Conservation (phyloP, 2,329 filamentous ascomycete species). For the Microcyclosporella mali region DNA sequence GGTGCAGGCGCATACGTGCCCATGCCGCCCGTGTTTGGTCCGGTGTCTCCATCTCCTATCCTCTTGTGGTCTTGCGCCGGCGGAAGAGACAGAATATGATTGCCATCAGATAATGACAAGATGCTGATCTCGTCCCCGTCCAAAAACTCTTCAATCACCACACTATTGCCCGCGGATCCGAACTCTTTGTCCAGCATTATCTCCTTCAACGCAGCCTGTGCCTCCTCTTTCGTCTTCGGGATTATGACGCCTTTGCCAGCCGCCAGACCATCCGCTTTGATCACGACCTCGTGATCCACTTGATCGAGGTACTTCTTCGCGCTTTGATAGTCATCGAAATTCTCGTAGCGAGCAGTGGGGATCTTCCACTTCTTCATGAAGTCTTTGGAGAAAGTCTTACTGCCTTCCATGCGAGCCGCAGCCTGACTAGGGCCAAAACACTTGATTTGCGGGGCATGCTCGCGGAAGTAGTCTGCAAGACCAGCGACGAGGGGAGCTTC, state of each 20-base stretch:
- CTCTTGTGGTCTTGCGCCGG: constrained; percentile 96
- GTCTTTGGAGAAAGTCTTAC: constrained; percentile 95
- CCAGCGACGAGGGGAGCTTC: constrained; percentile 92
- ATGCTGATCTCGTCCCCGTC: constrained; percentile 89
- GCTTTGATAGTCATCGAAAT: constrained; percentile 52
- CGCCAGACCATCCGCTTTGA: constrained; percentile 88
- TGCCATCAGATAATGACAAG: constrained; percentile 84
- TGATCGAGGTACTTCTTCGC: constrained; percentile 61
- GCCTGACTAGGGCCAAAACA: constrained; percentile 81
- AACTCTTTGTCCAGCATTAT: constrained; percentile 91
- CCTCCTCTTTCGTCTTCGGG: constrained; percentile 73
- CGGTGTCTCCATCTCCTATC: constrained; percentile 81
- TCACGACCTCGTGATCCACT: constrained; percentile 69
- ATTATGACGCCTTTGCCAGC: constrained; percentile 95
- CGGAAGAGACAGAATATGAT: constrained; percentile 73
- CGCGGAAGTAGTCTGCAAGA: constrained; percentile 73
- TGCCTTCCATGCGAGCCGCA: constrained; percentile 87
- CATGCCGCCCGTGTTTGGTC: constrained; percentile 96
- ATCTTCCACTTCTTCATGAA: constrained; percentile 92
- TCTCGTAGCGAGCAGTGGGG: constrained; percentile 84
- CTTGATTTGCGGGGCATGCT: constrained; percentile 49
- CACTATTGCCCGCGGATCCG: constrained; percentile 76
- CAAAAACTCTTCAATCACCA: constrained; percentile 92
- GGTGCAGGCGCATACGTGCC: constrained; percentile 81
- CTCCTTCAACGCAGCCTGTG: constrained; percentile 70